Percentiles rank a stretch among this genome's conserved stretches.
phyloP scores from a whole-genome alignment of 2,329 filamentous ascomycete species.

The Alternaria sp. region DNA sequence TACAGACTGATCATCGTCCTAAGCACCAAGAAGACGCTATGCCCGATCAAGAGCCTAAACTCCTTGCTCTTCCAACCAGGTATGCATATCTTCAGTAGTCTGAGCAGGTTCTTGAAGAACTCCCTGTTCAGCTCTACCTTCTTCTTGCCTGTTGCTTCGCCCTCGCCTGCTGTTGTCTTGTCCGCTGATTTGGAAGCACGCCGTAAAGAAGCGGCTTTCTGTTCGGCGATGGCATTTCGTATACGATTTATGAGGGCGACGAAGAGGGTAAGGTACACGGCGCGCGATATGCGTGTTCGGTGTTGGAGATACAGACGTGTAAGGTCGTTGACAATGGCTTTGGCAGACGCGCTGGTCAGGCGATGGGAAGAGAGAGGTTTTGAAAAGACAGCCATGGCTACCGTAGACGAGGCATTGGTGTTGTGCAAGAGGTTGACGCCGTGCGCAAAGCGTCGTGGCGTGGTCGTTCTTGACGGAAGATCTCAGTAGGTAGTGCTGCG shows the following conservation, averaged over 20 bases:
- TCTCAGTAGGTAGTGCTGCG: background rate
- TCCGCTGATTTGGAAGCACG: slow-evolving; percentile 52
- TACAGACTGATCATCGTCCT: slow-evolving; percentile 93
- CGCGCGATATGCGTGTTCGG: slow-evolving; percentile 53
- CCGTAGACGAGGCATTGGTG: slow-evolving; percentile 30
- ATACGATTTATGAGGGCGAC: slow-evolving; percentile 72
- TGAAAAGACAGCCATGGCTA: slow-evolving; percentile 53
- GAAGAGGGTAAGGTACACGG: slow-evolving; percentile 53
- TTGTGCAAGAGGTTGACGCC: background rate
- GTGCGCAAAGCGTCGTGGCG: slow-evolving; percentile 9
- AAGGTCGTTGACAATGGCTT: slow-evolving; percentile 49
- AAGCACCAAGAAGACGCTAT: slow-evolving; percentile 91
- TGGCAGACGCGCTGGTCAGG: slow-evolving; percentile 45
- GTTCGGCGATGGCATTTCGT: slow-evolving; percentile 88
- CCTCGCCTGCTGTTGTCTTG: slow-evolving; percentile 53
- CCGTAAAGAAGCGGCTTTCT: slow-evolving; percentile 81
- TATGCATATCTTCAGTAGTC: slow-evolving; percentile 84
- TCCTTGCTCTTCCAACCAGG: slow-evolving; percentile 92
- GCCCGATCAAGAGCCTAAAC: slow-evolving; percentile 82
- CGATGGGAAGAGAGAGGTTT: slow-evolving; percentile 47
- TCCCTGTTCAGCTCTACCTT: slow-evolving; percentile 94
- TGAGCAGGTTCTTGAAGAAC: slow-evolving; percentile 78
- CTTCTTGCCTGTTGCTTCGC: slow-evolving; percentile 62
- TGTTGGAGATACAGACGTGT: slow-evolving; percentile 50
- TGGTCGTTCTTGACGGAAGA: background rate